Evolutionary conservation across 495 filamentous ascomycete genomes (phyloP), one percentile per base, ranked within the genome.

Genomic region (Penicillium manginii): DNA sequence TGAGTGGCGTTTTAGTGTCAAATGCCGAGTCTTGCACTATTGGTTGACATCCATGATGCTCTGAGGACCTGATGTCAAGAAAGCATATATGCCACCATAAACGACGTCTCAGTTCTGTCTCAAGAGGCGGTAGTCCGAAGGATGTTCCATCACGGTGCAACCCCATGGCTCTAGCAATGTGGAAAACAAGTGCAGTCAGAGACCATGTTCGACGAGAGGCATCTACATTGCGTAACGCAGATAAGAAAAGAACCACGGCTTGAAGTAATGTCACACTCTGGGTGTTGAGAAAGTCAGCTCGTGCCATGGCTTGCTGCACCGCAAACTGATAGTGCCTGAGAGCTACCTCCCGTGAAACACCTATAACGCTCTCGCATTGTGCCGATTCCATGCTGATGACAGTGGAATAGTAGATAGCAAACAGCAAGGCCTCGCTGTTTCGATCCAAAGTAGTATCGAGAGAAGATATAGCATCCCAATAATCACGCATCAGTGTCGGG

Each of bases 11-110:
- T 49, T 79, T 70, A 0, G 86, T 92, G 61, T 93, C 91, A 59
- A 86, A 93, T 7, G 78, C 75, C 8, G 40, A 58, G 29, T 79
- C 68, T 26, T 87, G 83, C 12, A 81, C 67, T 14, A 92, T 86
- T 84, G 86, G 33, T 82, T 83, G 7, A 87, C 86, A 12, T 85
- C 89, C 59, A 14, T 88, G 86, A 18, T 85, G 82, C 69, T 92
- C 89, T 59, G 86, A 88, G 0, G 87, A 88, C 23, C 87, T 81
- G 46, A 90, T 84, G 69, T 92, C 89, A 10, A 92, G 79, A 59
- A 89, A 85, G 66, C 85, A 89, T 10, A 92, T 78, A 63, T 91
- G 85, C 68, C 89, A 87, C 89, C 89, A 92, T 21, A 91, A 77
- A 3, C 90, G 65, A 4, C 89, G 84, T 3, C 89, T 84, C 10